These are phyloP conservation scores for Ampelocalamus luodianensis DNA, from an alignment of 176 grass and related monocot species.

Conservation along the genomic window DNA sequence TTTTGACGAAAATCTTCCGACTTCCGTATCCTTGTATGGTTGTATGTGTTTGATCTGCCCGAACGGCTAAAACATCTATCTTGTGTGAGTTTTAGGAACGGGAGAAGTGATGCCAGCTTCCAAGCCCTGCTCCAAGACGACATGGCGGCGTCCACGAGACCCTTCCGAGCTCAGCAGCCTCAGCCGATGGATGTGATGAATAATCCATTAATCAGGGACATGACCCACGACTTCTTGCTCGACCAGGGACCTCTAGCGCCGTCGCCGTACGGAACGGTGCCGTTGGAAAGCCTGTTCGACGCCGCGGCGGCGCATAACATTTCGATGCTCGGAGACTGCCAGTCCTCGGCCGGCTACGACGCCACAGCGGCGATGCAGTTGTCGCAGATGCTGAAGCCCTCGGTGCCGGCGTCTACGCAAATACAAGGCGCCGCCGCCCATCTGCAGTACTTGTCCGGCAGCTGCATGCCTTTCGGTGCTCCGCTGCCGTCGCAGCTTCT, in stretches of 20 bases:
- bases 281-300: conserved; percentile 35
- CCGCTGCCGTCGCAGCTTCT: conserved; percentile 49
- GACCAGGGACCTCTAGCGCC: conserved; percentile 32
- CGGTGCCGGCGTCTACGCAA: conserved; percentile 8
- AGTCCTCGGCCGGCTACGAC: conserved; percentile 22
- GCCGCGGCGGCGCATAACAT: conserved; percentile 15
- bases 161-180: conserved; percentile 30
- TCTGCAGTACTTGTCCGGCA: conserved; percentile 42
- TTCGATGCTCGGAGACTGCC: conserved; percentile 40
- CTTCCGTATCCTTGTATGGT: neutral
- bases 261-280: conserved; percentile 8
- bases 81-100: conserved; percentile 41
- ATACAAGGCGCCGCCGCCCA: conserved; percentile 31
- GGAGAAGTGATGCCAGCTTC: conserved; percentile 55
- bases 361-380: conserved; percentile 30
- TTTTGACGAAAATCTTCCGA: no score
- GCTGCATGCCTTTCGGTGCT: conserved; percentile 46
- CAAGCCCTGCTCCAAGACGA: conserved; percentile 55
- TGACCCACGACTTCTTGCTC: conserved; percentile 39
- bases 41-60: neutral
- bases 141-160: neutral
- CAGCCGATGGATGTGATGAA: conserved; percentile 34
- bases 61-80: neutral
- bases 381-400: conserved; percentile 33
- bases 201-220: conserved; percentile 39